Percentiles rank a stretch among this genome's conserved stretches.
phyloP scores from a whole-genome alignment of 2,329 filamentous ascomycete genomes.

The Aspergillus felis region DNA sequence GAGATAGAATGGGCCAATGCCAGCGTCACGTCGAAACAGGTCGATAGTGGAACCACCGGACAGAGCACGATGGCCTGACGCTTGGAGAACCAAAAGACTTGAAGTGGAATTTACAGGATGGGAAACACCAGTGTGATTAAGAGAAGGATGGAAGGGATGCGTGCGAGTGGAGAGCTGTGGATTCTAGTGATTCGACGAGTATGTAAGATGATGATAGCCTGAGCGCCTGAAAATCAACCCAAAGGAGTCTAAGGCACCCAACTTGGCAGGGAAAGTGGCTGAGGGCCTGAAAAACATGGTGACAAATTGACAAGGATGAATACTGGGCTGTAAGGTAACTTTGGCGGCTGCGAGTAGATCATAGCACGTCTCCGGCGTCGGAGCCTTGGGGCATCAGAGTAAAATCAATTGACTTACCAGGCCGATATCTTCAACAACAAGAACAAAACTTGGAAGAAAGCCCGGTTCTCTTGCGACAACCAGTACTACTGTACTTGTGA shows the following conservation, averaged over 20 bases:
- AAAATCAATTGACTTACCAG: neutral
- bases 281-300: neutral
- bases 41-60: slow-evolving; percentile 20
- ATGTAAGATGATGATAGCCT: slow-evolving; percentile 11
- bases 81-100: slow-evolving; percentile 9
- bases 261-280: slow-evolving; percentile 5
- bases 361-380: neutral
- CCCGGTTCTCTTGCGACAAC: neutral
- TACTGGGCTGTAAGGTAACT: neutral
- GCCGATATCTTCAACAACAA: neutral
- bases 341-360: too few species aligned
- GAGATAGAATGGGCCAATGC: slow-evolving; percentile 25
- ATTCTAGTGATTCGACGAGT: slow-evolving; percentile 5
- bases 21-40: slow-evolving; percentile 22
- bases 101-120: neutral
- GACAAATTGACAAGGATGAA: neutral
- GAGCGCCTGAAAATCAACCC: slow-evolving; percentile 16
- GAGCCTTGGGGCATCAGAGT: neutral
- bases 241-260: slow-evolving; percentile 12
- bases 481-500: neutral
- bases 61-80: slow-evolving; percentile 28
- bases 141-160: slow-evolving; percentile 5
- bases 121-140: slow-evolving; percentile 4
- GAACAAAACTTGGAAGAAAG: neutral
- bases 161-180: slow-evolving; percentile 1